Percentiles rank a stretch among this genome's conserved stretches.
Conservation (phyloP, 441 rosid species). For the Melastoma candidum region DNA sequence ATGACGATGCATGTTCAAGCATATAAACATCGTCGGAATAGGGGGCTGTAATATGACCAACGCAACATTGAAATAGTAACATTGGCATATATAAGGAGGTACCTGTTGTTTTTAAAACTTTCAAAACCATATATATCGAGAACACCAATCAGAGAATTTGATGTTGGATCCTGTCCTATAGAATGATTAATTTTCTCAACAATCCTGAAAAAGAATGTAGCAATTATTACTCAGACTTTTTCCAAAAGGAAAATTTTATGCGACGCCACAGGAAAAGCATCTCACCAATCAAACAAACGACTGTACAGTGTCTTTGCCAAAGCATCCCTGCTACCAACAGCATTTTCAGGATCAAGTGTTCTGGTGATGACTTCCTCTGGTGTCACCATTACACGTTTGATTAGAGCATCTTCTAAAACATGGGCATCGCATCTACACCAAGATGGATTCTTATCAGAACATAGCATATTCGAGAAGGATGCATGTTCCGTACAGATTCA, state of each 20-base stretch:
- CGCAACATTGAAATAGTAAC: not conserved
- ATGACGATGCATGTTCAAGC: no score
- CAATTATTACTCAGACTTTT: conserved; percentile 8
- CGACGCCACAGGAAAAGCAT: not conserved
- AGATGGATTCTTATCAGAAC: conserved; percentile 10
- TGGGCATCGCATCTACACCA: conserved; percentile 48
- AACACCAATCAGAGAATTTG: conserved; percentile 62
- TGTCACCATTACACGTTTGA: conserved; percentile 71
- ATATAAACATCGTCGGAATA: no score
- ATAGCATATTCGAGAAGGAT: not conserved
- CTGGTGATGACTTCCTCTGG: conserved; percentile 74
- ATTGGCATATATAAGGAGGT: conserved; percentile 15
- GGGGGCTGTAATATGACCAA: no score
- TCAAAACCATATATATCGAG: conserved; percentile 81
- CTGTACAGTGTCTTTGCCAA: conserved; percentile 64
- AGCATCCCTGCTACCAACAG: conserved; percentile 62
- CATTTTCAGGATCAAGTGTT: conserved; percentile 57
- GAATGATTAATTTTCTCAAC: conserved; percentile 67
- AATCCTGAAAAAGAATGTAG: conserved; percentile 35
- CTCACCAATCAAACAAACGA: conserved; percentile 72
- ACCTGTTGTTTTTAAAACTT: conserved; percentile 71
- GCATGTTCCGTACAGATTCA: not conserved
- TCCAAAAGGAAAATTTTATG: not conserved
- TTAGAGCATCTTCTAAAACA: conserved; percentile 63
- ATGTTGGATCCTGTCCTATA: conserved; percentile 74